These are phyloP conservation scores for Hyaloscypha hepaticicola DNA, from an alignment of 495 filamentous ascomycete genomes.

Conservation along the genomic window DNA sequence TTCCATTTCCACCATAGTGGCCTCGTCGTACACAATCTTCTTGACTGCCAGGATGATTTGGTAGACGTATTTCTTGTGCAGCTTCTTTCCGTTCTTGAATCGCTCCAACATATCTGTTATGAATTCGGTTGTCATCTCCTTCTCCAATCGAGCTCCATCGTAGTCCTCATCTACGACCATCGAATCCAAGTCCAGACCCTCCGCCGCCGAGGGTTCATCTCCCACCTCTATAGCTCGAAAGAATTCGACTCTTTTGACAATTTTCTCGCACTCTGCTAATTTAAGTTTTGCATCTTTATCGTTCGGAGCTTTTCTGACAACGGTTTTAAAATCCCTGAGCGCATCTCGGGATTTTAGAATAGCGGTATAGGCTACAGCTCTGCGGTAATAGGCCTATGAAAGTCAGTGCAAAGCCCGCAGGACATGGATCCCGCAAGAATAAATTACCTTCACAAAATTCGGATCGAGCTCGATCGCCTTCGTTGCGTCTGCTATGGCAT, in stretches of 20 bases:
- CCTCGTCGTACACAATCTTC: conserved; percentile 85
- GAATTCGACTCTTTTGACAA: conserved; percentile 86
- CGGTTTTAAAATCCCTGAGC: conserved; percentile 87
- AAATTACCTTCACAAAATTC: conserved; percentile 75
- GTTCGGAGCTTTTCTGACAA: conserved; percentile 78
- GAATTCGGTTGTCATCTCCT: conserved; percentile 93
- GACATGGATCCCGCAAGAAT: not conserved
- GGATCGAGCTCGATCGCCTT: conserved; percentile 90
- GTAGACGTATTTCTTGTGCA: conserved; percentile 96
- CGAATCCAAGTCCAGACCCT: conserved; percentile 81
- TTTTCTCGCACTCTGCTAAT: conserved; percentile 87
- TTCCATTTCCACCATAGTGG: conserved; percentile 95
- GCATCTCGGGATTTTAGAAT: conserved; percentile 86
- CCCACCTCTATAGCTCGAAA: conserved; percentile 91
- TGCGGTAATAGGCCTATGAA: conserved; percentile 85
- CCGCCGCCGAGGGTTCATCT: conserved; percentile 86
- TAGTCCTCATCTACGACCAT: conserved; percentile 82
- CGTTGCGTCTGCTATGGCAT: conserved; percentile 88
- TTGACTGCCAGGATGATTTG: conserved; percentile 90
- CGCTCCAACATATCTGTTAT: conserved; percentile 94
- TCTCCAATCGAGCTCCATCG: conserved; percentile 75
- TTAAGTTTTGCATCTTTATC: conserved; percentile 92
- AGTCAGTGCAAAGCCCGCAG: not conserved
- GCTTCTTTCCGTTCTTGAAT: conserved; percentile 93
- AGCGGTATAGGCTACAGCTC: conserved; percentile 85